These are phyloP conservation scores for Steccherinum ochraceum DNA, from an alignment of 768 basidiomycete species.

Conservation along the genomic window DNA sequence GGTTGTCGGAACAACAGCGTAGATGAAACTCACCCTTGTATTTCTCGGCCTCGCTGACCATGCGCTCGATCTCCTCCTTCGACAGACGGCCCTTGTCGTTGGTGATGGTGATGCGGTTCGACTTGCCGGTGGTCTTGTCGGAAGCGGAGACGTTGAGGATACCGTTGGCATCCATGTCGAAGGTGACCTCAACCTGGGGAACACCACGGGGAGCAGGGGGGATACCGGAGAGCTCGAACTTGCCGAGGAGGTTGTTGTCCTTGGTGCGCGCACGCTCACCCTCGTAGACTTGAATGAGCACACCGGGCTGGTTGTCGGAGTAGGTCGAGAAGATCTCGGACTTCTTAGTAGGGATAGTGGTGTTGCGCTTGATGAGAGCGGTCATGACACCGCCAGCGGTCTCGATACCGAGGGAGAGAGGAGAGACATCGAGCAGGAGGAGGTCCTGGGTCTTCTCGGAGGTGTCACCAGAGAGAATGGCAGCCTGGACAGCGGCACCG, in stretches of 20 bases:
- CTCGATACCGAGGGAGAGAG: conserved; percentile 91
- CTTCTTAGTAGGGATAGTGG: conserved; percentile 97
- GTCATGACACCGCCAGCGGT: conserved; percentile 99
- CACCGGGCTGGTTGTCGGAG: conserved; percentile 98
- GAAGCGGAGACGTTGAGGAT: conserved; percentile 92
- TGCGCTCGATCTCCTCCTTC: conserved; percentile 97
- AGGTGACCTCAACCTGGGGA: conserved; percentile 96
- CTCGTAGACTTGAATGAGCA: conserved; percentile 97
- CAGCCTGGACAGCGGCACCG: conserved; percentile 97
- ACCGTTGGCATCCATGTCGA: conserved; percentile 97
- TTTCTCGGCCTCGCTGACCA: conserved; percentile 92
- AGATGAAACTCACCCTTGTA: conserved; percentile 60
- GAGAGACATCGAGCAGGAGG: conserved; percentile 90
- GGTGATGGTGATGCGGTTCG: conserved; percentile 88
- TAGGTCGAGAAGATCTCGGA: conserved; percentile 98
- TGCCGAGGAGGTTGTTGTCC: conserved; percentile 98
- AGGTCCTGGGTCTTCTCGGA: conserved; percentile 98
- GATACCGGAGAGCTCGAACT: conserved; percentile 96
- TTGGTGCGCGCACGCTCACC: conserved; percentile 98
- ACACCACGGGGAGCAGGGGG: conserved; percentile 97
- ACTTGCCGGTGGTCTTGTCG: conserved; percentile 97
- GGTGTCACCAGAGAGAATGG: conserved; percentile 95
- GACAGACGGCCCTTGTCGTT: conserved; percentile 96
- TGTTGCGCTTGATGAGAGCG: conserved; percentile 96
- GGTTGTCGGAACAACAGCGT: neutral